A percentile compares a stretch with the other conserved stretches of the same genome.
Evolutionary conservation across 345 rosid species (phyloP).

Genomic region (Reutealis trisperma): DNA sequence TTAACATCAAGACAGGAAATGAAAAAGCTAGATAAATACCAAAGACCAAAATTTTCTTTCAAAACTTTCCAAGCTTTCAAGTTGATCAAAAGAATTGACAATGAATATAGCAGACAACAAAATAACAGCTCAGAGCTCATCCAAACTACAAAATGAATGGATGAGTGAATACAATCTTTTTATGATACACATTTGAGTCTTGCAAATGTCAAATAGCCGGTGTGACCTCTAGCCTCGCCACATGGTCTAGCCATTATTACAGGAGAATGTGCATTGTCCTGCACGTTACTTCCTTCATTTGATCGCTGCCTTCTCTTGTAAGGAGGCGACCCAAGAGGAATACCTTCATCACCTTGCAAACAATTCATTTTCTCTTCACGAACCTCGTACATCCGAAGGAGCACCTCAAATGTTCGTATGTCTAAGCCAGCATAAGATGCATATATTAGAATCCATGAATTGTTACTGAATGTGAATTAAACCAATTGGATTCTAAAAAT

Average conservation of each 20-base stretch:
- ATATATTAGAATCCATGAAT: background rate
- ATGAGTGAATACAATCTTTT: conserved; percentile 2
- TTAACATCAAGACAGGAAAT: background rate
- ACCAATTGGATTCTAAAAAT: background rate
- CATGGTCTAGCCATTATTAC: conserved; percentile 73
- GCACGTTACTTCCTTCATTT: conserved; percentile 34
- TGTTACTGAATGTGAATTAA: background rate
- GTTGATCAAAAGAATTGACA: background rate
- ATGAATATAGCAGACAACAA: background rate
- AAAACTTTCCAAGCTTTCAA: background rate
- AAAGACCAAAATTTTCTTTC: background rate
- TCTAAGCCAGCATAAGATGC: conserved; percentile 42
- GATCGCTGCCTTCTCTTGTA: conserved; percentile 73
- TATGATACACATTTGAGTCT: conserved; percentile 62
- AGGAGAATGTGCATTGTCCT: conserved; percentile 31
- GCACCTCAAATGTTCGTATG: conserved; percentile 84
- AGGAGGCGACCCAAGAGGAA: conserved; percentile 42
- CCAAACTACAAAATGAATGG: background rate
- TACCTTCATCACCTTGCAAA: conserved; percentile 35
- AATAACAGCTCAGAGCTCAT: background rate
- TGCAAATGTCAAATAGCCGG: conserved; percentile 92
- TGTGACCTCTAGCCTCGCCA: conserved; percentile 85
- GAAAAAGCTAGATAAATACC: background rate
- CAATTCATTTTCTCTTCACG: conserved; percentile 56
- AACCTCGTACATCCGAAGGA: conserved; percentile 80